These are phyloP conservation scores for Dendrothele bispora DNA, from an alignment of 768 basidiomycete genomes.

Conservation along the genomic window DNA sequence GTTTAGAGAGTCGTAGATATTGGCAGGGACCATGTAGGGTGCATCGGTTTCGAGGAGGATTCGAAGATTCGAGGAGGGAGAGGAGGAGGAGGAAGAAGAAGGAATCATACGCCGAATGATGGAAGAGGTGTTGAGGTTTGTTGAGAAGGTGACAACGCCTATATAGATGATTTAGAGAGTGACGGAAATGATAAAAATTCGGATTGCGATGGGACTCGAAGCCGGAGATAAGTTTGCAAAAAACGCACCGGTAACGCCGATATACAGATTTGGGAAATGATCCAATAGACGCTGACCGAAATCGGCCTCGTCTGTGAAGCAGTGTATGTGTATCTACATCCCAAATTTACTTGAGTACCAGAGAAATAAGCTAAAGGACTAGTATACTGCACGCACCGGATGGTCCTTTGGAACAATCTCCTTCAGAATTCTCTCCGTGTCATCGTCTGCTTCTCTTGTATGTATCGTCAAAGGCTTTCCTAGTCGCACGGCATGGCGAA, in stretches of 20 bases:
- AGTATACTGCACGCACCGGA: conserved; percentile 38
- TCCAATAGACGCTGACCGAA: conserved; percentile 71
- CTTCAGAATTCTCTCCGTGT: conserved; percentile 77
- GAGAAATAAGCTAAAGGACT: neutral
- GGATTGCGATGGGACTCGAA: too few relatives aligned
- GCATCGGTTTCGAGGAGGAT: conserved; percentile 84
- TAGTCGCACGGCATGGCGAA: conserved; percentile 63
- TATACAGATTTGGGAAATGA: conserved; percentile 79
- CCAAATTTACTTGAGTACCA: too few relatives aligned
- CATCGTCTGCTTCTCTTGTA: conserved; percentile 82
- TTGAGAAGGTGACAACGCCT: conserved; percentile 82
- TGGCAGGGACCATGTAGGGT: conserved; percentile 83
- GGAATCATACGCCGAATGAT: conserved; percentile 58
- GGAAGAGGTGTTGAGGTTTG: conserved; percentile 68
- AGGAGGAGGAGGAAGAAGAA: conserved; percentile 14
- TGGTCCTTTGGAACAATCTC: conserved; percentile 73
- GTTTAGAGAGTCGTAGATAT: conserved; percentile 60
- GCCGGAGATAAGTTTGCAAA: too few relatives aligned
- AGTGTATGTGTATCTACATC: conserved; percentile 83
- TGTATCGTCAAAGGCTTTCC: conserved; percentile 84
- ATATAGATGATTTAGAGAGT: neutral
- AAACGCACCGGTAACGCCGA: conserved; percentile 71
- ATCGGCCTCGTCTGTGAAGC: conserved; percentile 80
- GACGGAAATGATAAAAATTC: neutral
- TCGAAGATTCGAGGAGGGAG: conserved; percentile 28